These are phyloP conservation scores for Cladophialophora yegresii DNA, from an alignment of 2,329 filamentous ascomycete genomes.

Conservation along the genomic window DNA sequence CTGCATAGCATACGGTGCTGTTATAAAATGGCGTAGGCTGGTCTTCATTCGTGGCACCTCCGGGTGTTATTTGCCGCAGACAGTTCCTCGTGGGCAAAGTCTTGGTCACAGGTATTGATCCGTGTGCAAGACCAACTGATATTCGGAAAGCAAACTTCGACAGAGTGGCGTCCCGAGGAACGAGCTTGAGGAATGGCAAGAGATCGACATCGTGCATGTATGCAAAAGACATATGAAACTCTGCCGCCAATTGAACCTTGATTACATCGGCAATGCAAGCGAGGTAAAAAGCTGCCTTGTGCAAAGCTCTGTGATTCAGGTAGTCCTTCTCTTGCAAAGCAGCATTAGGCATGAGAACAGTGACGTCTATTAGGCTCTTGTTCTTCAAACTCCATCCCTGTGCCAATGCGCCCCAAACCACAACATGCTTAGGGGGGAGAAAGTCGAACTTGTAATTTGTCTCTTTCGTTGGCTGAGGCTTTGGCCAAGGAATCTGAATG, in stretches of 20 bases:
- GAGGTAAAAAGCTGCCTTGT: conserved; percentile 89
- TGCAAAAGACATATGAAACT: conserved; percentile 64
- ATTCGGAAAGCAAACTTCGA: conserved; percentile 58
- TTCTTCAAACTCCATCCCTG: conserved; percentile 71
- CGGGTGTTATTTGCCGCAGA: conserved; percentile 54
- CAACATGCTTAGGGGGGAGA: conserved; percentile 72
- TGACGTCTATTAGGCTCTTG: conserved; percentile 70
- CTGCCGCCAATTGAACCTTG: conserved; percentile 57
- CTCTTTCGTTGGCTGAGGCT: conserved; percentile 73
- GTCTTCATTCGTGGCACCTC: conserved; percentile 15
- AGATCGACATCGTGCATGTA: conserved; percentile 72
- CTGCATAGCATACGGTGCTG: conserved; percentile 76
- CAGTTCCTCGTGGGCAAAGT: conserved; percentile 70
- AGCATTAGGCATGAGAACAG: conserved; percentile 76
- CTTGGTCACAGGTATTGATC: conserved; percentile 70
- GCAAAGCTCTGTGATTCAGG: conserved; percentile 87
- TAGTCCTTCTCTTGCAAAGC: conserved; percentile 95
- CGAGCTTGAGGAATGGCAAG: conserved; percentile 65
- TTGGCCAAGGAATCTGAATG: conserved; percentile 78
- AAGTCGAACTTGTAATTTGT: conserved; percentile 81
- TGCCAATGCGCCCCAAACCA: conserved; percentile 86
- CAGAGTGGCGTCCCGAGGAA: conserved; percentile 37
- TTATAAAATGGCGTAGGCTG: conserved; percentile 83
- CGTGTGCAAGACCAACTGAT: conserved; percentile 70
- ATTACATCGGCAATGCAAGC: conserved; percentile 76